These are phyloP conservation scores for Aureobasidium sp. DNA, from an alignment of 2,329 filamentous ascomycete species.

Conservation along the genomic window DNA sequence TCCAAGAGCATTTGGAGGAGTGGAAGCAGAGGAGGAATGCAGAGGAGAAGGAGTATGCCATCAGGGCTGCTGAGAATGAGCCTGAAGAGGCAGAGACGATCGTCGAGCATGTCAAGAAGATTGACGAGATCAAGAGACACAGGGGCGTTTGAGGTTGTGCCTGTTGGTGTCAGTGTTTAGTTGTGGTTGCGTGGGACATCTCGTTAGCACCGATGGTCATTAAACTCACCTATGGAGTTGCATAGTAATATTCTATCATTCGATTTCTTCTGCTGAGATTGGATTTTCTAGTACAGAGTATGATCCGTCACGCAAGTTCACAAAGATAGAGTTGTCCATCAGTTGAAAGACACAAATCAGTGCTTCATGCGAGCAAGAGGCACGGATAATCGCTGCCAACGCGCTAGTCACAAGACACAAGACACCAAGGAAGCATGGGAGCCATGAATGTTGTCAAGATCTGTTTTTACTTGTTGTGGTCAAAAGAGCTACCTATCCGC, in stretches of 20 bases:
- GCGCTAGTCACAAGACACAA: background rate
- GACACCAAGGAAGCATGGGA: background rate
- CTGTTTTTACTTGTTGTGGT: background rate
- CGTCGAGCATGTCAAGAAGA: conserved; percentile 1
- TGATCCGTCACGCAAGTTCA: no score
- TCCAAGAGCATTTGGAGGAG: background rate
- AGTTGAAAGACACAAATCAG: no score
- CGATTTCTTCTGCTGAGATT: no score
- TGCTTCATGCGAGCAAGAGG: background rate
- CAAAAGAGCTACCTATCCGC: background rate
- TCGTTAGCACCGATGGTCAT: background rate
- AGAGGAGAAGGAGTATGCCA: background rate
- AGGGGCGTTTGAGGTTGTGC: background rate
- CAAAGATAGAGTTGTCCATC: no score
- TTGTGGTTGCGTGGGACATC: background rate
- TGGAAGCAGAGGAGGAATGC: background rate
- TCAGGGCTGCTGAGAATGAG: background rate
- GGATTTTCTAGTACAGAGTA: no score
- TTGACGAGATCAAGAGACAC: background rate
- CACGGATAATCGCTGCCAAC: background rate
- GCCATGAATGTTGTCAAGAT: background rate
- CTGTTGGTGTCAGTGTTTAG: background rate
- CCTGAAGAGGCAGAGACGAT: conserved; percentile 4
- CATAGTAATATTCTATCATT: background rate
- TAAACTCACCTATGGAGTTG: background rate